Conservation (phyloP, 2,329 filamentous ascomycete genomes). For the Paecilomyces sp. region DNA sequence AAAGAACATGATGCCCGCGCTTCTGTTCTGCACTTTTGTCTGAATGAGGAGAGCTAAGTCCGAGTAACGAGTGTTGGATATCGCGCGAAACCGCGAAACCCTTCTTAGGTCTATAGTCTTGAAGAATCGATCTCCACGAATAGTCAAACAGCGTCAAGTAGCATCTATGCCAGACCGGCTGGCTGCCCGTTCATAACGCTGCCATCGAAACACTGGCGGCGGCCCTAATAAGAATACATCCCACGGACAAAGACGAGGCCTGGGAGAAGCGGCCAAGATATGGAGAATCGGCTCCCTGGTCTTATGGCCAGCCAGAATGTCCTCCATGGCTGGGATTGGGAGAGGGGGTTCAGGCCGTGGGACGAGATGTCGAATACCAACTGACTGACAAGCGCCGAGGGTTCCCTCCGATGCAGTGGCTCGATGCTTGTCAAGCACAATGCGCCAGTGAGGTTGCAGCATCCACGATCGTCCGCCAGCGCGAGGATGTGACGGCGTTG, state of each 20-base stretch:
- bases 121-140: background rate
- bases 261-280: background rate
- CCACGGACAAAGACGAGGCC: background rate
- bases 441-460: conserved; percentile 23
- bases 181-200: conserved; percentile 25
- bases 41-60: background rate
- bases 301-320: background rate
- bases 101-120: background rate
- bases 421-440: conserved; percentile 25
- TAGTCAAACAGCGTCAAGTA: background rate
- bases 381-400: conserved; percentile 12
- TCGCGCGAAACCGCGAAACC: background rate
- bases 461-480: conserved; percentile 5
- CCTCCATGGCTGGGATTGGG: conserved; percentile 14
- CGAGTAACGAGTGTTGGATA: background rate
- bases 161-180: conserved; percentile 29
- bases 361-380: conserved; percentile 7
- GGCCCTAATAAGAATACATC: background rate
- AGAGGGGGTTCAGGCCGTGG: conserved; percentile 21
- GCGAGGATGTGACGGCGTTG: conserved; percentile 9
- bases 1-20: conserved; percentile 34
- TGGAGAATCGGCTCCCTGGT: background rate
- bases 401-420: conserved; percentile 24
- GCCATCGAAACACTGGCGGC: background rate
- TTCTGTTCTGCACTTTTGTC: conserved; percentile 1